phyloP scores from a whole-genome alignment of 2,329 filamentous ascomycete genomes.

The Zarea fungicola region DNA sequence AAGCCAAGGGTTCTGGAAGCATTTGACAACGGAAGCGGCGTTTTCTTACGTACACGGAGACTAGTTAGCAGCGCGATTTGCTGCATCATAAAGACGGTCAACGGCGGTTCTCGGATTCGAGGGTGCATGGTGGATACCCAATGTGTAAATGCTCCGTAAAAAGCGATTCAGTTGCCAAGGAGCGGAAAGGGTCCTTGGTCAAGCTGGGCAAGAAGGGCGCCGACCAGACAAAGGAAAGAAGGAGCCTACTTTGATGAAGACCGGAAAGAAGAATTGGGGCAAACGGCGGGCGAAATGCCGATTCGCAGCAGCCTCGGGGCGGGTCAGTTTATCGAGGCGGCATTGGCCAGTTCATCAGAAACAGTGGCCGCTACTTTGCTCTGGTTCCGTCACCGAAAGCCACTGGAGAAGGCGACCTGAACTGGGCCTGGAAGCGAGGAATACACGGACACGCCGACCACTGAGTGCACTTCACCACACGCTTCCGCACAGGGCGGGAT shows the following conservation, averaged over 20 bases:
- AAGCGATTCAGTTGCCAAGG: conserved; percentile 8
- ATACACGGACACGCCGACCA: conserved; percentile 5
- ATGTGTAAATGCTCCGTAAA: conserved; percentile 7
- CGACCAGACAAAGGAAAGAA: not conserved
- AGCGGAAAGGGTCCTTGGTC: not conserved
- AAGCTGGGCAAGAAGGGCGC: not conserved
- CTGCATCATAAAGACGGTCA: conserved; percentile 13
- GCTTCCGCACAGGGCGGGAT: not conserved
- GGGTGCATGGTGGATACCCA: conserved; percentile 3
- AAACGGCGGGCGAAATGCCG: conserved; percentile 12
- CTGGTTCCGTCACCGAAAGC: conserved; percentile 9
- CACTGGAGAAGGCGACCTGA: conserved; percentile 1
- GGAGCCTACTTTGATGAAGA: conserved; percentile 1
- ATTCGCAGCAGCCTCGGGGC: conserved; percentile 7
- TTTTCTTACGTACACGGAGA: conserved; percentile 12
- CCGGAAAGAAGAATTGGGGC: conserved; percentile 6
- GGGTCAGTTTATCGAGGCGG: conserved; percentile 4
- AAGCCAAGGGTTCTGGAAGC: conserved; percentile 10
- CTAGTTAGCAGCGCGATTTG: not conserved
- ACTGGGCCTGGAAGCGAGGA: not conserved
- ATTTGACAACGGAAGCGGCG: conserved; percentile 7
- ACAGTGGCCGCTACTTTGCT: not conserved
- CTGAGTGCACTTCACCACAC: conserved; percentile 2
- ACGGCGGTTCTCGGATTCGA: conserved; percentile 14
- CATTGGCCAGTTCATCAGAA: not conserved